These are phyloP conservation scores for Leucocoprinus sp. DNA, from an alignment of 768 basidiomycete species.

Conservation along the genomic window DNA sequence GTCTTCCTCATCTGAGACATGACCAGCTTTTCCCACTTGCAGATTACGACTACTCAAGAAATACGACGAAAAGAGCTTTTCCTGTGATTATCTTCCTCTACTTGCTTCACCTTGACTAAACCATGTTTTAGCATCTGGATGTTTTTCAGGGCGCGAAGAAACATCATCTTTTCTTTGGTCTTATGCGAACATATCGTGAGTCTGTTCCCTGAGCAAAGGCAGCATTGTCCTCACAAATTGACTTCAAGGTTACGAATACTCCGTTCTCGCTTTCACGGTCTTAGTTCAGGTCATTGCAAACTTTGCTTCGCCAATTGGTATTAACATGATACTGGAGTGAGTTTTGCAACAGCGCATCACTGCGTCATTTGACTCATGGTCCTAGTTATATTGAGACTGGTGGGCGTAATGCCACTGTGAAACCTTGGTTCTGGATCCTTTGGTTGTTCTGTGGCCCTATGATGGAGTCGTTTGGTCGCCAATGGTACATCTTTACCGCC, in stretches of 20 bases:
- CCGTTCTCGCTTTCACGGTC: slow-evolving; percentile 22
- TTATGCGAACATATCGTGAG: slow-evolving; percentile 30
- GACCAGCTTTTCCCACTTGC: slow-evolving; percentile 57
- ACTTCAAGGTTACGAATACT: slow-evolving; percentile 22
- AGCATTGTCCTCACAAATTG: not conserved
- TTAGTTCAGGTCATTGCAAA: slow-evolving; percentile 19
- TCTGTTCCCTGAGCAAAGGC: not conserved
- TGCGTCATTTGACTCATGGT: not conserved
- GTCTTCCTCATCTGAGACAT: slow-evolving; percentile 37
- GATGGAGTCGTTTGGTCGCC: slow-evolving; percentile 16
- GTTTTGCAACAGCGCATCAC: slow-evolving; percentile 1
- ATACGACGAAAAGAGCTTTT: slow-evolving; percentile 21
- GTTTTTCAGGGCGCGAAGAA: slow-evolving; percentile 29
- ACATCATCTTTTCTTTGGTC: slow-evolving; percentile 38
- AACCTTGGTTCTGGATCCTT: slow-evolving; percentile 16
- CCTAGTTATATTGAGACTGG: slow-evolving; percentile 19
- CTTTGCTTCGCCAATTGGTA: slow-evolving; percentile 31
- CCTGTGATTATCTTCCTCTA: slow-evolving; percentile 12
- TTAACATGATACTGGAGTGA: slow-evolving; percentile 34
- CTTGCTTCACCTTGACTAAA: not conserved
- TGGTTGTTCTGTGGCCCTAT: slow-evolving; percentile 10
- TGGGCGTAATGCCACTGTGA: slow-evolving; percentile 7
- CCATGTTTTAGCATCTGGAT: slow-evolving; percentile 27
- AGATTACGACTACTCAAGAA: slow-evolving; percentile 42
- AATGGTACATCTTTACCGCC: slow-evolving; percentile 31